Evolutionary conservation across 2,329 filamentous ascomycete species (phyloP), one percentile per base, ranked within the genome.

Genomic region (Paraphoma sp.): DNA sequence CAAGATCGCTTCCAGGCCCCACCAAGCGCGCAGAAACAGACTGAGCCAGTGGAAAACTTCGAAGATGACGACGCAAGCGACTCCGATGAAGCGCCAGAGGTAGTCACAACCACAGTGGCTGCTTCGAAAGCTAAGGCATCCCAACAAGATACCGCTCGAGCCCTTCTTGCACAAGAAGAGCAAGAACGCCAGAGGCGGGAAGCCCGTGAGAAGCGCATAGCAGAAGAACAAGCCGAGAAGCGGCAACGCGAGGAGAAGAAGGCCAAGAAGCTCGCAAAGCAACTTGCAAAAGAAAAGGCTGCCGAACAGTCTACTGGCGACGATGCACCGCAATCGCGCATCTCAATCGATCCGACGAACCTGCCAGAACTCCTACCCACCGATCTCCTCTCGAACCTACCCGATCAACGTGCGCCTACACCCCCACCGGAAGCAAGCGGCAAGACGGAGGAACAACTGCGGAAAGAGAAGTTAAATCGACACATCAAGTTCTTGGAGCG

Each of bases 301-400:
- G 44, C n/a, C 28, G 54, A 62, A 31, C 47, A 18, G 14, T n/a
- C 16, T 42, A 53, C 16, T 18, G 43, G 43, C 23, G 11, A 28
- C 6, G 28, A 53, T 40, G 46, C 57, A 7, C 53, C 53, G 17
- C 33, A 4, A 17, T 50, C 53, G 9, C 44, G 33, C 46, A 16
- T 51, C 33, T n/a, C 63, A 6, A 47, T 69, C 54, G 72, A 60
- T 67, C 73, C 65, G 70, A 70, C 59, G 45, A 67, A 72, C 63
- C 76, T 84, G 11, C 83, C 83, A 6, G 78, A 77, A 40, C 76
- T 84, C 18, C 79, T 85, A 33, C 83, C 83, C 5, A 79, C 80
- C 49, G 81, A 82, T 23, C 79, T 85, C 42, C 70, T 85, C 47
- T 80, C 80, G 48, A 77, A 79, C 12, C 78, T 79, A 28, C 80